Percentiles rank a stretch among this genome's conserved stretches.
These are phyloP conservation scores for Drechmeria coniospora DNA, from an alignment of 2,329 filamentous ascomycete genomes.

Conservation along the genomic window DNA sequence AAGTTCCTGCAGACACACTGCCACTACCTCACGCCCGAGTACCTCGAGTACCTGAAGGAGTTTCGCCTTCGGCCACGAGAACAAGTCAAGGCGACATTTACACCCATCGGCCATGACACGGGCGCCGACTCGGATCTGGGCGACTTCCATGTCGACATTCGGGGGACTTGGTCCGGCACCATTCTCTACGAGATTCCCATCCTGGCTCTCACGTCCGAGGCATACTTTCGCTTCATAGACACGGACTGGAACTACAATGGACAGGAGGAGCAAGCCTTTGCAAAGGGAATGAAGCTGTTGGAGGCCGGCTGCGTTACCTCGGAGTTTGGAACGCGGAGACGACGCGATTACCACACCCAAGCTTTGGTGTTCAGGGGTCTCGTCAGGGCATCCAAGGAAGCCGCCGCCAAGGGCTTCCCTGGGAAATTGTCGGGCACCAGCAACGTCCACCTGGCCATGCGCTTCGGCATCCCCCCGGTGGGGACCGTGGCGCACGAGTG, in stretches of 20 bases:
- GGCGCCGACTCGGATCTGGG: constrained; percentile 53
- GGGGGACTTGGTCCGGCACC: constrained; percentile 81
- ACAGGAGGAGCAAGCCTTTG: constrained; percentile 71
- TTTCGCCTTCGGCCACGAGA: constrained; percentile 71
- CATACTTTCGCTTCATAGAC: constrained; percentile 95
- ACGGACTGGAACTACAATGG: constrained; percentile 79
- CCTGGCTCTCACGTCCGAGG: constrained; percentile 80
- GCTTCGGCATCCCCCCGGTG: constrained; percentile 68
- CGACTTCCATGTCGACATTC: constrained; percentile 60
- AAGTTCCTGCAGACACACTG: constrained; percentile 65
- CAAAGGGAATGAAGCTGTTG: constrained; percentile 65
- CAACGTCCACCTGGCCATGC: constrained; percentile 95
- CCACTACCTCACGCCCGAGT: constrained; percentile 61
- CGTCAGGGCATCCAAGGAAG: constrained; percentile 61
- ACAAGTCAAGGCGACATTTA: constrained; percentile 61
- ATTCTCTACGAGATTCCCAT: constrained; percentile 97
- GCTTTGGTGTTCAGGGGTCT: constrained; percentile 80
- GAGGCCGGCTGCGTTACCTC: constrained; percentile 78
- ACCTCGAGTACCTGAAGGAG: constrained; percentile 65
- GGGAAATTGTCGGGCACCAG: constrained; percentile 79
- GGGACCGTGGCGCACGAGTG: constrained; percentile 92
- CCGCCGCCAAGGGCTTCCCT: constrained; percentile 42
- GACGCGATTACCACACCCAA: constrained; percentile 89
- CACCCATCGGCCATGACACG: constrained; percentile 36
- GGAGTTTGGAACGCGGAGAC: constrained; percentile 80